Conservation (phyloP, 192 early-diverging fungal species). For the Coemansia reversa region DNA sequence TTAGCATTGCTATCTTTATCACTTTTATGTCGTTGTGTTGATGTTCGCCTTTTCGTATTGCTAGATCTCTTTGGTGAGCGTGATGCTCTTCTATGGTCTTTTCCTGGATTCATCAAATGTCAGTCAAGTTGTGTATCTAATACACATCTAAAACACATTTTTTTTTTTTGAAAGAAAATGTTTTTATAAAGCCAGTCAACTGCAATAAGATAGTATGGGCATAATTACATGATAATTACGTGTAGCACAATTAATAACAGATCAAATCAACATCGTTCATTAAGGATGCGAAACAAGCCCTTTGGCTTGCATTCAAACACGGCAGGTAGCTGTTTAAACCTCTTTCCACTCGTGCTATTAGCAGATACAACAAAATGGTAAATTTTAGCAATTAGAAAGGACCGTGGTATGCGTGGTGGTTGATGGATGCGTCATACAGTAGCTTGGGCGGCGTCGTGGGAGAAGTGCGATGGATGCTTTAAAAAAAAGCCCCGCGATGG, state of each 20-base stretch:
- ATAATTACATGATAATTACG: not conserved
- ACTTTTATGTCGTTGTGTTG: not conserved
- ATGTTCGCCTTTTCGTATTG: not conserved
- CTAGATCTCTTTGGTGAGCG: not conserved
- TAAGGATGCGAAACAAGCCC: not conserved
- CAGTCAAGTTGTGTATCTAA: not conserved
- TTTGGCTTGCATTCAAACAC: not conserved
- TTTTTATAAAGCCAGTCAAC: not conserved
- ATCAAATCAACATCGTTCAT: not conserved
- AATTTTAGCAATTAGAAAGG: conserved; percentile 7
- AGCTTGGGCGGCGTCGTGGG: not conserved
- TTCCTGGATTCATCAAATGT: not conserved
- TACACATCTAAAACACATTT: not conserved
- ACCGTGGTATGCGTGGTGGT: not conserved
- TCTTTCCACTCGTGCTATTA: conserved; percentile 30
- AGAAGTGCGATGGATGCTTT: not conserved
- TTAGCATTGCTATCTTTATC: not conserved
- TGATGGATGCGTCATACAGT: not conserved
- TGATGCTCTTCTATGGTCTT: not conserved
- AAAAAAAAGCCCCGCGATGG: not conserved
- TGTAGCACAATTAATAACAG: not conserved
- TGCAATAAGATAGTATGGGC: not conserved
- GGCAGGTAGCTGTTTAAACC: conserved; percentile 12
- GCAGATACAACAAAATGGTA: conserved; percentile 38
- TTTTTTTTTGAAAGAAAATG: not conserved